Evolutionary conservation across 371 early-diverging fungal genomes (phyloP), one percentile per base, ranked within the genome.

Genomic region (Lichtheimia ramosa): DNA sequence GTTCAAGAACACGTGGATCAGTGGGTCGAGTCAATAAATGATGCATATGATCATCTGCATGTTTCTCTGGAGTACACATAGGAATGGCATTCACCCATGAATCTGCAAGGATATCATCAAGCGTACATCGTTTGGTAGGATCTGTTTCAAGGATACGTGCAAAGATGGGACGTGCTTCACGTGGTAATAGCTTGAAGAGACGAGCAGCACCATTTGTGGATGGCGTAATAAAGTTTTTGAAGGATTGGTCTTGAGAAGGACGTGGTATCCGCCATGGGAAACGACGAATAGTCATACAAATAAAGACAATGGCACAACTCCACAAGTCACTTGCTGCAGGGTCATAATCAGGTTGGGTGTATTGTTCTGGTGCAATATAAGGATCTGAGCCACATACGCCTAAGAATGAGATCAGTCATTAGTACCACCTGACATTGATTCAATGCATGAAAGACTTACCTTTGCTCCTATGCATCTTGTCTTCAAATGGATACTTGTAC

Each of bases 261-360:
- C 71, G 69, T 54, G 87, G 79, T 4, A 81, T 25, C 25, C 63
- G 61, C 91, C 91, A 91, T 16, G 91, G 91, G 56, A 90, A 88
- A 40, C 83, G 81, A 18, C 80, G 70, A 51, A 84, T 79, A 14
- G 77, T 83, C 86, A 91, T 86, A 52, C 90, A 89, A 49, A 87
- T 73, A 49, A 79, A 77, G 39, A 83, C 73, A 61, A 83, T 77
- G n/a, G 74, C 84, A 49, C 82, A 83, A 3, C 82, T 80, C 84
- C 84, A 83, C 3, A 83, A 64, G 51, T 83, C 84, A 5, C 77
- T 71, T 3, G 70, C 57, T 23, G 74, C 68, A 16, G 84, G 77
- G 43, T 83, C 81, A 42, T 83, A 83, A 1, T 75, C 74, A 3
- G 73, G 70, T 46, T 75, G 76, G 3, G 40, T 40, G 49, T 80